Conservation (phyloP, 306 rosid genomes). For the Pachyrhizus erosus region DNA sequence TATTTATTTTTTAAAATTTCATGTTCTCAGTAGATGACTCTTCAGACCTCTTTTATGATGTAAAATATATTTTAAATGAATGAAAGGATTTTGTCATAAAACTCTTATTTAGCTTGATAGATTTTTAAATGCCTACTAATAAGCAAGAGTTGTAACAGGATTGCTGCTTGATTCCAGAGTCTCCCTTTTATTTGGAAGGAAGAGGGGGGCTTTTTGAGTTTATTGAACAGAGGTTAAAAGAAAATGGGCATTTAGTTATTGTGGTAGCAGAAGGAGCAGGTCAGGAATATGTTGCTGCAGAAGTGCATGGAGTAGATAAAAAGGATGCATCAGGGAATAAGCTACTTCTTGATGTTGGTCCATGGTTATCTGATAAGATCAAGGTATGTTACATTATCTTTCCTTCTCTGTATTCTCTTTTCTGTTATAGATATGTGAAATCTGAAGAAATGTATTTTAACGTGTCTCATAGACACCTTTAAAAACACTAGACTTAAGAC, state of each 20-base stretch:
- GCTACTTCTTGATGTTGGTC: constrained; percentile 86
- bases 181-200: constrained; percentile 94
- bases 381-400: constrained; percentile 57
- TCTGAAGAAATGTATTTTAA: not conserved
- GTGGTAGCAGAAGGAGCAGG: constrained; percentile 99
- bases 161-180: constrained; percentile 98
- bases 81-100: not conserved
- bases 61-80: not conserved
- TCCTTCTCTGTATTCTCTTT: constrained; percentile 23
- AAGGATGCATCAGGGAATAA: constrained; percentile 95
- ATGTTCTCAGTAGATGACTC: constrained; percentile 5
- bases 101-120: constrained; percentile 7
- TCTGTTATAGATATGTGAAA: constrained; percentile 14
- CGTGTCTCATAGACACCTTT: constrained; percentile 14
- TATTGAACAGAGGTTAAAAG: constrained; percentile 78
- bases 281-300: constrained; percentile 75
- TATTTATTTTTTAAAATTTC: not conserved
- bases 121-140: constrained; percentile 42
- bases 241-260: constrained; percentile 90
- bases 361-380: constrained; percentile 82
- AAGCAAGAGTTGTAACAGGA: constrained; percentile 69
- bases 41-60: not conserved
- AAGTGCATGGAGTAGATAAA: constrained; percentile 47
- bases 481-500: constrained; percentile 9
- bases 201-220: constrained; percentile 86